Evolutionary conservation across 192 early-diverging fungal species (phyloP), one percentile per base, ranked within the genome.

Genomic region (Coemansia sp.): DNA sequence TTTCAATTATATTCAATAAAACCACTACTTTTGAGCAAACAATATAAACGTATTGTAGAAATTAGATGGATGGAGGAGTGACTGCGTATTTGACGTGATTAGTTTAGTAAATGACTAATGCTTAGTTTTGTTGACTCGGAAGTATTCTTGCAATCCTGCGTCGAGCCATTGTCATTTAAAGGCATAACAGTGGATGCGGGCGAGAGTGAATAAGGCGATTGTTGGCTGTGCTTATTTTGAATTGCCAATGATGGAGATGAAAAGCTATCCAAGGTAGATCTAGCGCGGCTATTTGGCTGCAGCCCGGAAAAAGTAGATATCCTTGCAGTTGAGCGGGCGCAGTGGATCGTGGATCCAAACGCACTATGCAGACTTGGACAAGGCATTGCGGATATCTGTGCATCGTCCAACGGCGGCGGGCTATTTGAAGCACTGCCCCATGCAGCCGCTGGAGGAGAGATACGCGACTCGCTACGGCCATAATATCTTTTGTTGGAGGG

Each of bases 51-150:
- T 32, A 32, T 32, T 6, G 8, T 6, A 42, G 6, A 42, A 6
- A 42, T 13, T 42, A 10, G 39, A 42, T 16, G 13, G 13, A 25
- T 25, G 16, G n/a, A 39, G 20, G 25, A 10, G 11, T 27, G 13
- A 42, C 3, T 9, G 24, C 35, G 2, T 36, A 4, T 36, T 18
- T 55, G 39, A 45, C 14, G 9, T 42, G 6, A 55, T 47, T 76
- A 76, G 50, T 76, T 76, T 22, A 76, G 56, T 18, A 76, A 22
- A 60, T 71, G 62, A 3, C 63, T 71, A 16, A 76, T 76, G 10
- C 55, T 56, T 11, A 70, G 55, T 34, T 76, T 76, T 34, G 55
- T 56, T 11, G 64, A 58, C 11, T 61, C 64, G 16, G 39, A 30
- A 34, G 20, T 24, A 6, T 23, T 7, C 9, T 60, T 52, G 22